Conservation (phyloP, 305 asterid species). For the Solanum hybrid region DNA sequence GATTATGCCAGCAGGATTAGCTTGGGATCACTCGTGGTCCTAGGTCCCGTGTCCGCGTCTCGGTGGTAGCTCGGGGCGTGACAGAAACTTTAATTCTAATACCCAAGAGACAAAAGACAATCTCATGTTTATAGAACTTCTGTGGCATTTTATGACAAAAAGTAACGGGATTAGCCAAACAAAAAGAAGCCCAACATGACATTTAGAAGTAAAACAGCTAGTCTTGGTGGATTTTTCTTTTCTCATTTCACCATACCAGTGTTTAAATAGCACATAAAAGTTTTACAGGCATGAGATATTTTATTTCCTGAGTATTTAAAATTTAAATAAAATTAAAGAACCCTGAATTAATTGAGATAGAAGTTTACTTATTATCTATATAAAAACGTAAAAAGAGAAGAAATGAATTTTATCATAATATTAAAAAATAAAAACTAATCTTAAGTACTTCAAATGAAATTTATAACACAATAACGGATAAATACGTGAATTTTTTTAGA, state of each 20-base stretch:
- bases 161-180: background rate
- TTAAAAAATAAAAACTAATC: background rate
- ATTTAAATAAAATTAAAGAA: background rate
- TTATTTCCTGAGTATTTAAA: background rate
- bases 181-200: background rate
- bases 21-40: too few relatives aligned
- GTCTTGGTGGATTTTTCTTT: background rate
- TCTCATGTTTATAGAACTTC: background rate
- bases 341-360: background rate
- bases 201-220: background rate
- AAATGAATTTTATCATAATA: background rate
- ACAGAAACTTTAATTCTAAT: background rate
- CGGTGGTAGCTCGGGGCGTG: too few relatives aligned
- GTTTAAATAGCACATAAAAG: background rate
- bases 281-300: background rate
- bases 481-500: background rate
- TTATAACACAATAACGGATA: background rate
- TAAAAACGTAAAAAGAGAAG: background rate
- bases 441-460: background rate
- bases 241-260: background rate
- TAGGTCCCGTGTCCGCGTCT: too few relatives aligned
- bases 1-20: too few relatives aligned
- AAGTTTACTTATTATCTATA: background rate
- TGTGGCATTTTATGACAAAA: background rate
- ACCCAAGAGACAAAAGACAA: background rate